Conservation (phyloP, 2,329 filamentous ascomycete genomes). For the Cercospora sp. region DNA sequence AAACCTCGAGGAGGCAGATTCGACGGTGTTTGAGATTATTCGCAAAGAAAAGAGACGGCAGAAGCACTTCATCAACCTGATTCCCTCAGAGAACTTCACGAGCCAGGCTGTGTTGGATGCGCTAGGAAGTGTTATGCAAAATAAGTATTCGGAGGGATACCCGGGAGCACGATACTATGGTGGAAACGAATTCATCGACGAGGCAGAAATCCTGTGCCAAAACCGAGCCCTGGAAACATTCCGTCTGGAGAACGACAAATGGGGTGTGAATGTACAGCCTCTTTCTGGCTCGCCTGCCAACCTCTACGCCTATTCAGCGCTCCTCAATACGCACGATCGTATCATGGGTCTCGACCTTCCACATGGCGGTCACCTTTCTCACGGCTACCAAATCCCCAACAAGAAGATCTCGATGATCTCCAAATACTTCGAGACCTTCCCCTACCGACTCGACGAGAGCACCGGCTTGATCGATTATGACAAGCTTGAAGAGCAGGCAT, state of each 20-base stretch:
- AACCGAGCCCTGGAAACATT: constrained; percentile 89
- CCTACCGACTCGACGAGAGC: constrained; percentile 85
- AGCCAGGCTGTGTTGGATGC: constrained; percentile 90
- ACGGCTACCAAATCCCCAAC: constrained; percentile 94
- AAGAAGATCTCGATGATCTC: constrained; percentile 99
- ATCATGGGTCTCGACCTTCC: constrained; percentile 96
- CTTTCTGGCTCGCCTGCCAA: constrained; percentile 82
- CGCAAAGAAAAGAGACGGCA: constrained; percentile 95
- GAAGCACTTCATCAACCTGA: constrained; percentile 97
- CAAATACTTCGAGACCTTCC: constrained; percentile 98
- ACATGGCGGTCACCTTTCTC: constrained; percentile 90
- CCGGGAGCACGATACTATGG: constrained; percentile 98
- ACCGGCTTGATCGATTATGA: constrained; percentile 96
- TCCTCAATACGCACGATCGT: constrained; percentile 92
- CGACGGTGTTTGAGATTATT: constrained; percentile 82
- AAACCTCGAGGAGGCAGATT: constrained; percentile 80
- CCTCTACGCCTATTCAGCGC: constrained; percentile 94
- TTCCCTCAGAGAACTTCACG: constrained; percentile 94
- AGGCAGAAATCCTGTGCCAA: constrained; percentile 94
- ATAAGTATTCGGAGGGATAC: constrained; percentile 99
- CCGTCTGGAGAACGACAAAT: constrained; percentile 79
- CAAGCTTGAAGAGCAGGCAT: constrained; percentile 80
- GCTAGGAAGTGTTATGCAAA: constrained; percentile 92
- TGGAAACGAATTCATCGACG: constrained; percentile 97
- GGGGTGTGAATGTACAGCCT: constrained; percentile 97